Evolutionary conservation across 306 rosid species (phyloP).

Genomic region (Datisca glomerata): DNA sequence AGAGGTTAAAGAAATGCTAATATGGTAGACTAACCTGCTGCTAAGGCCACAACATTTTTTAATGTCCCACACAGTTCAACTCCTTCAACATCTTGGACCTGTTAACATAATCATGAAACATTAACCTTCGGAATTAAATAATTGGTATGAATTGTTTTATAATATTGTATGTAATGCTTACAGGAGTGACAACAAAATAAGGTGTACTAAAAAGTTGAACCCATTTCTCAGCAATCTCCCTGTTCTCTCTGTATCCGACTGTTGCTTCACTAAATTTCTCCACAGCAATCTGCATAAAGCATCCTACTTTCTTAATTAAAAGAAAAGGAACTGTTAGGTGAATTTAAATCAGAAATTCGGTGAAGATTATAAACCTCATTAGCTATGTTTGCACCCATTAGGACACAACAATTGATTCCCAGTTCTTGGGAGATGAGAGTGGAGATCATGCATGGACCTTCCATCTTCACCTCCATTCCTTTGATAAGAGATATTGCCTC

Average conservation of each 20-base stretch:
- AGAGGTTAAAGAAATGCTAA: conserved; percentile 1
- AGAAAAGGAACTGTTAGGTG: too few species aligned
- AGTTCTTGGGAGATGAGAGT: conserved; percentile 53
- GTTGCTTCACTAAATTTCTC: conserved; percentile 98
- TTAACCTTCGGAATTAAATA: too few species aligned
- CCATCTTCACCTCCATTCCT: conserved; percentile 96
- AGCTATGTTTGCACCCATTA: conserved; percentile 95
- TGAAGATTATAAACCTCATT: conserved; percentile 40
- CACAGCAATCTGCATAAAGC: conserved; percentile 55
- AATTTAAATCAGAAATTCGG: not conserved
- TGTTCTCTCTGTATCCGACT: conserved; percentile 62
- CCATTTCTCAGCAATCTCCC: conserved; percentile 77
- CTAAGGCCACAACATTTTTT: conserved; percentile 84
- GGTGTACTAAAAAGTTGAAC: conserved; percentile 77
- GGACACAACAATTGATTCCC: conserved; percentile 70
- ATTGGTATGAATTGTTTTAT: too few species aligned
- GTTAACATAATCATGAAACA: too few species aligned
- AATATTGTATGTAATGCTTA: conserved; percentile 23
- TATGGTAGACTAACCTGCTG: conserved; percentile 48
- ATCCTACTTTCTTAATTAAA: too few species aligned
- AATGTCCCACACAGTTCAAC: conserved; percentile 92
- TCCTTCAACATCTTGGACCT: conserved; percentile 90
- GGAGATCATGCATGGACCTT: conserved; percentile 94
- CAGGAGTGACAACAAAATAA: conserved; percentile 70
- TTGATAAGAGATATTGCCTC: conserved; percentile 82